Percentiles rank a stretch among this genome's conserved stretches.
Conservation (phyloP, 768 basidiomycete species). For the Boletus huronensis region DNA sequence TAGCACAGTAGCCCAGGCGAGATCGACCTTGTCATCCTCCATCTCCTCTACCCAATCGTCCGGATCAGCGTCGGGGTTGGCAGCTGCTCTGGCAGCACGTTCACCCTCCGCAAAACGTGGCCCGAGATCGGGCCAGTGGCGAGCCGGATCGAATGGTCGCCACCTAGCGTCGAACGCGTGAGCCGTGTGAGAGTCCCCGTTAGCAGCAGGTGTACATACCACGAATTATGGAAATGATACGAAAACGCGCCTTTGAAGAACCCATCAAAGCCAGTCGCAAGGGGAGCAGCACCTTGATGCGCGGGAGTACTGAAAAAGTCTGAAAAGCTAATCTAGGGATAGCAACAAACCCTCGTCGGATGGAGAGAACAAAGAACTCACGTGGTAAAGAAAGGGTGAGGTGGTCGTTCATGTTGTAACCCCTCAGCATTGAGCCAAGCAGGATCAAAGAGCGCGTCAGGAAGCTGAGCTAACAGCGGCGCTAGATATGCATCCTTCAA, state of each 20-base stretch:
- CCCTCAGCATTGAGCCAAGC: slow-evolving; percentile 93
- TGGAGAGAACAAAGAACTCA: slow-evolving; percentile 32
- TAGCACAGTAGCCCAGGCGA: slow-evolving; percentile 84
- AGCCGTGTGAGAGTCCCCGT: neutral
- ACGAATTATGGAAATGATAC: slow-evolving; percentile 93
- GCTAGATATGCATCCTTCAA: slow-evolving; percentile 80
- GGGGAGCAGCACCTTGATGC: slow-evolving; percentile 70
- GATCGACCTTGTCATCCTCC: slow-evolving; percentile 59
- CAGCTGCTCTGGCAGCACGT: slow-evolving; percentile 48
- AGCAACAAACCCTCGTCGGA: neutral
- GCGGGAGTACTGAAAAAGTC: slow-evolving; percentile 79
- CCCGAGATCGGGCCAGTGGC: slow-evolving; percentile 92
- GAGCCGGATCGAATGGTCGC: slow-evolving; percentile 84
- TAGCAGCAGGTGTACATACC: slow-evolving; percentile 41
- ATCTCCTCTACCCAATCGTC: slow-evolving; percentile 28
- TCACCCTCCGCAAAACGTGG: slow-evolving; percentile 73
- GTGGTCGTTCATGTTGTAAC: slow-evolving; percentile 85
- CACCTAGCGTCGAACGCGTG: slow-evolving; percentile 54
- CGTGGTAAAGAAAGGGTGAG: slow-evolving; percentile 89
- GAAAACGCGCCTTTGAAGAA: slow-evolving; percentile 94
- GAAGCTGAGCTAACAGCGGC: slow-evolving; percentile 70
- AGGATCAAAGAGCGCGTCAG: slow-evolving; percentile 90
- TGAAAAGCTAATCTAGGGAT: slow-evolving; percentile 51
- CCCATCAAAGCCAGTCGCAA: slow-evolving; percentile 81
- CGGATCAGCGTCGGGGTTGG: slow-evolving; percentile 17